These are phyloP conservation scores for Ilyonectria robusta DNA, from an alignment of 2,329 filamentous ascomycete species.

Conservation along the genomic window DNA sequence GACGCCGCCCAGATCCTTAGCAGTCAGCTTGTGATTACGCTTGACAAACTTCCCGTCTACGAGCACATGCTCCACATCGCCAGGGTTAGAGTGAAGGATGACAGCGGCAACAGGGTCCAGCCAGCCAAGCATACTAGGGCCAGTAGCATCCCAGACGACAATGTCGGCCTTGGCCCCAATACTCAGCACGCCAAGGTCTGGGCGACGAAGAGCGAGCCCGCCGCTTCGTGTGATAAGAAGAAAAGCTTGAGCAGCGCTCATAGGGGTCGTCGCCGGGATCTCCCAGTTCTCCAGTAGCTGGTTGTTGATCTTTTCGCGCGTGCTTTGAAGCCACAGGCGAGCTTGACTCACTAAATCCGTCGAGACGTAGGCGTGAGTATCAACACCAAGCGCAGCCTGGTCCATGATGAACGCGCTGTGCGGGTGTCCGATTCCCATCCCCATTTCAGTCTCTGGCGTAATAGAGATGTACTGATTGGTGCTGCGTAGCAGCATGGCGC, in stretches of 20 bases:
- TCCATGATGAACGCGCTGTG: constrained; percentile 61
- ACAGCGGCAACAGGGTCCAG: constrained; percentile 69
- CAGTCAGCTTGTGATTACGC: constrained; percentile 48
- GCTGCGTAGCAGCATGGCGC: constrained; percentile 59
- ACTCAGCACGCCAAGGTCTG: constrained; percentile 65
- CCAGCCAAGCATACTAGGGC: constrained; percentile 67
- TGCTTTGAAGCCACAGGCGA: constrained; percentile 66
- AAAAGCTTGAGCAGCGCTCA: constrained; percentile 69
- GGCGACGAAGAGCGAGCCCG: constrained; percentile 64
- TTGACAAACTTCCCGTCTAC: constrained; percentile 66
- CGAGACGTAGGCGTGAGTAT: constrained; percentile 68
- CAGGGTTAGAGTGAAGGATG: constrained; percentile 67
- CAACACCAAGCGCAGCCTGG: constrained; percentile 67
- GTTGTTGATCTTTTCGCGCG: constrained; percentile 55
- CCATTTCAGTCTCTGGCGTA: constrained; percentile 72
- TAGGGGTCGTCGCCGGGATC: constrained; percentile 63
- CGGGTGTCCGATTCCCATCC: constrained; percentile 68
- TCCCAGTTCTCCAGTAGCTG: constrained; percentile 57
- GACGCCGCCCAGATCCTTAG: neutral
- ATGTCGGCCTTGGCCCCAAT: constrained; percentile 68
- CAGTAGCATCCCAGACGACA: constrained; percentile 64
- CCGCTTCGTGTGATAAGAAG: constrained; percentile 67
- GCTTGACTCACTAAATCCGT: constrained; percentile 67
- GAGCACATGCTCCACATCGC: constrained; percentile 65
- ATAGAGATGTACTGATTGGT: constrained; percentile 69